Evolutionary conservation across 2,329 filamentous ascomycete genomes (phyloP), one percentile per base, ranked within the genome.

Genomic region (Rugonectria rugulosa): DNA sequence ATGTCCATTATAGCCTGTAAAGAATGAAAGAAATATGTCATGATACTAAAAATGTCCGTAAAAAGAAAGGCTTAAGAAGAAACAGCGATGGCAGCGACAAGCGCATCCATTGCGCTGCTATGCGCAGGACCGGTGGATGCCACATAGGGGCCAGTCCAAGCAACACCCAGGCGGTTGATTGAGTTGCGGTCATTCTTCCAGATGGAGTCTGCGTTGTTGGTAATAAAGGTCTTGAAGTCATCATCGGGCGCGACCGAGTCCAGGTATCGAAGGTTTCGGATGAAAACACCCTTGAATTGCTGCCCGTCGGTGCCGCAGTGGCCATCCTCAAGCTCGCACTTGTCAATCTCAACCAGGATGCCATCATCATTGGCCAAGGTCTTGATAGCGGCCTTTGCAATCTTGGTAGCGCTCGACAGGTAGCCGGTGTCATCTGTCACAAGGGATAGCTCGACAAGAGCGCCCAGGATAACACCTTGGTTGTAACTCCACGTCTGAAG

Each of bases 251-350:
- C 79, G 3, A 72, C 81, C 1, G 73, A 66, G 19, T 88, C 77
- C 27, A 92, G 71, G 50, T 82, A 80, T 27, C 79, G 77, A 17
- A 92, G 73, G 66, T 89, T 89, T 17, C 87, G 80, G 14, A 84
- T 78, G 60, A 91, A 90, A 29, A 91, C 77, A 4, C 89, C 89
- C 72, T 92, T 91, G 79, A 91, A 92, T 65, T 89, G 85, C 27
- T 83, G 78, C 2, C 78, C 81, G 56, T 87, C 81, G 15, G 66
- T 69, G 10, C 75, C 77, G 49, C 78, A 83, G 60, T 75, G 62
- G 34, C 70, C 70, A 8, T 60, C 45, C 12, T 61, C 53, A 15
- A 68, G 65, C 56, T 76, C 73, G 53, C 74, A 76, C 29, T 69
- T 61, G 57, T 71, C 72, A 8, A 66, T 64, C 63, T 76, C 74